Evolutionary conservation across 495 filamentous ascomycete species (phyloP), one percentile per base, ranked within the genome.

Genomic region (Barbatosphaeria neglecta): DNA sequence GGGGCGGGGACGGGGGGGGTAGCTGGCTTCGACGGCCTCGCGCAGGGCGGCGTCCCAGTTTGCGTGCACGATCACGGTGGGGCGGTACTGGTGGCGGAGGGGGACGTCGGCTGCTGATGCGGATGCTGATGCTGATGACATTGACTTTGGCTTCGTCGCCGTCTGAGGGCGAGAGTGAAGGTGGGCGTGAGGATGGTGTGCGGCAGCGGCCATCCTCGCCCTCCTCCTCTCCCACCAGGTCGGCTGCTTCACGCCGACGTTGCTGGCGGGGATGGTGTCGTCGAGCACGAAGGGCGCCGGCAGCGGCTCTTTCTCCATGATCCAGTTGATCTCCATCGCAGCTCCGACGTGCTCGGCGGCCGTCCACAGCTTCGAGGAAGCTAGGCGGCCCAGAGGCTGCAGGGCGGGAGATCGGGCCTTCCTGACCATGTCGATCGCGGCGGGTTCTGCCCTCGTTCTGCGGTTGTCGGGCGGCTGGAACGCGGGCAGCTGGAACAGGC

Each of bases 31-130:
- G n/a, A 60, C 44, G 19, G 62, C 62, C 28, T 58, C 35, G n/a
- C 57, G 49, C 5, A 69, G 64, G 4, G 64, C 66, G 10, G 48
- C 48, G 15, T 58, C 46, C 66, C 63, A 66, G 7, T 63, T 58
- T 20, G 56, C 56, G 23, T 54, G 58, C 31, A 54, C 60, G 20
- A 45, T 49, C 22, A 52, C 18, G 44, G 22, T 50, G 16, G 38
- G 47, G 11, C 42, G 46, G 35, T 55, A 22, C 6, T 24, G 24
- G 11, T 24, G 6, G 22, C 39, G 39, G 19, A 41, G 8, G 22
- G 39, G 39, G 6, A 23, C 20, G 15, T 4, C 22, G 4, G 20
- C 13, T 17, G 19, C 3, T 37, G 33, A 16, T 16, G 15, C 33
- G 6, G 18, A 4, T 11, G 33, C 15, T 37, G 15, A 4, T 37